Conservation (phyloP, 2,329 filamentous ascomycete species). For the Sclerotiophoma versabilis region DNA sequence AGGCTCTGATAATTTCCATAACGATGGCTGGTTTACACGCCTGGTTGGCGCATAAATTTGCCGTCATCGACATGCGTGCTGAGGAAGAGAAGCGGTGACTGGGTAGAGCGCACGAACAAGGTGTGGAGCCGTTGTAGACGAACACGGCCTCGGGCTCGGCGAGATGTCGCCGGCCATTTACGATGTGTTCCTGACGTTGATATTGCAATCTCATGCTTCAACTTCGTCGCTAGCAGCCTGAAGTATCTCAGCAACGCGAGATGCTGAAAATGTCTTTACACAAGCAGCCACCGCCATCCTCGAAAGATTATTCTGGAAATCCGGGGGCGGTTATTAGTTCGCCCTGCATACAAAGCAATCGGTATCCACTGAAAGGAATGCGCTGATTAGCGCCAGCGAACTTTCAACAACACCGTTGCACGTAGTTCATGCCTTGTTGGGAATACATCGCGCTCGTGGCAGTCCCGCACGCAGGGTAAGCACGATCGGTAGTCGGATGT, state of each 20-base stretch:
- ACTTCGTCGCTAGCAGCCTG: not conserved
- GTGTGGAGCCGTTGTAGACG: constrained; percentile 10
- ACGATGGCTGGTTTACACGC: not conserved
- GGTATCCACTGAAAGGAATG: constrained; percentile 4
- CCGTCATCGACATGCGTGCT: not conserved
- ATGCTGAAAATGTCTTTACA: not conserved
- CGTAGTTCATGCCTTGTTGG: constrained; percentile 12
- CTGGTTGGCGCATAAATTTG: not conserved
- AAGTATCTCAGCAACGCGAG: not conserved
- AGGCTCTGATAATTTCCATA: not conserved
- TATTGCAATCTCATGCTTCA: not conserved
- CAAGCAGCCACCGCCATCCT: constrained; percentile 7
- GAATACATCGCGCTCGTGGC: constrained; percentile 11
- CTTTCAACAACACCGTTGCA: constrained; percentile 1
- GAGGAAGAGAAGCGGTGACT: constrained; percentile 6
- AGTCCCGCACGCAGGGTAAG: constrained; percentile 7
- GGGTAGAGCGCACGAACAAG: constrained; percentile 1
- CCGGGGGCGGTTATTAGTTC: constrained; percentile 18
- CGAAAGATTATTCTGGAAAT: constrained; percentile 9
- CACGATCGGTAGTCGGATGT: constrained; percentile 15
- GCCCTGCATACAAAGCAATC: constrained; percentile 10
- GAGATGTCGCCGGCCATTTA: not conserved
- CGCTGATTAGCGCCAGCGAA: constrained; percentile 4
- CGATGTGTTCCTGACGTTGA: not conserved
- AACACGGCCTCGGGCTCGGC: constrained; percentile 12